Evolutionary conservation across 495 filamentous ascomycete species (phyloP).

Genomic region (Lineolata rhizophorae): DNA sequence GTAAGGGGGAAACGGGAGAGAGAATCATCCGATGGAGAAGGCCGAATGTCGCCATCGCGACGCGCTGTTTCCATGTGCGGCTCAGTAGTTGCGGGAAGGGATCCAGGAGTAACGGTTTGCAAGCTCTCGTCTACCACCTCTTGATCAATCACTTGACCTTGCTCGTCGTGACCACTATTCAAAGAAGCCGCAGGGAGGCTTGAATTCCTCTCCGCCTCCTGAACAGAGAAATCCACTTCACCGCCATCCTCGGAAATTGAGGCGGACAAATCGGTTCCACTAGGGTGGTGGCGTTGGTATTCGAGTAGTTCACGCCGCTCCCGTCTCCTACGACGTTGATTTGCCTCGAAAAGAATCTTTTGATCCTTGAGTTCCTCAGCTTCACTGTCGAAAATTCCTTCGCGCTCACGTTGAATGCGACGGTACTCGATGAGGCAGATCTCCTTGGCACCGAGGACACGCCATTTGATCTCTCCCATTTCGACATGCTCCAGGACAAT

Average conservation of each 20-base stretch:
- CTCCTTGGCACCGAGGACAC: slow-evolving; percentile 57
- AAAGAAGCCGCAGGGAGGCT: too few relatives aligned
- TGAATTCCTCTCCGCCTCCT: too few relatives aligned
- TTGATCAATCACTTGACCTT: slow-evolving; percentile 14
- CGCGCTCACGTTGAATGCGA: slow-evolving; percentile 48
- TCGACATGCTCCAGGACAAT: slow-evolving; percentile 91
- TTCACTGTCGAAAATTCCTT: slow-evolving; percentile 21
- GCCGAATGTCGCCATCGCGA: not conserved
- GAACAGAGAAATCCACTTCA: slow-evolving; percentile 42
- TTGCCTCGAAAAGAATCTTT: slow-evolving; percentile 18
- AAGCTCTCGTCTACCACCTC: too few relatives aligned
- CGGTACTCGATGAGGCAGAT: slow-evolving; percentile 64
- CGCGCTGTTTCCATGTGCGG: too few relatives aligned
- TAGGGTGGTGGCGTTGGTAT: slow-evolving; percentile 1
- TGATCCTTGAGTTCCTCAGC: slow-evolving; percentile 32
- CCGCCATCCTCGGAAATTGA: slow-evolving; percentile 73
- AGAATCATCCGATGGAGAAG: not conserved
- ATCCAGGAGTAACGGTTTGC: too few relatives aligned
- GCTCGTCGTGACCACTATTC: too few relatives aligned
- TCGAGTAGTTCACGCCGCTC: slow-evolving; percentile 8
- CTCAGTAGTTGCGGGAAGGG: too few relatives aligned
- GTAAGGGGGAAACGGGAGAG: too few relatives aligned
- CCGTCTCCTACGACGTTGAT: slow-evolving; percentile 10
- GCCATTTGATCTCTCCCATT: slow-evolving; percentile 82
- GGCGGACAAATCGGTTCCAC: slow-evolving; percentile 13